Base-by-base conservation (phyloP, 495 filamentous ascomycete genomes). In the Xylaria flabelliformis region DNA sequence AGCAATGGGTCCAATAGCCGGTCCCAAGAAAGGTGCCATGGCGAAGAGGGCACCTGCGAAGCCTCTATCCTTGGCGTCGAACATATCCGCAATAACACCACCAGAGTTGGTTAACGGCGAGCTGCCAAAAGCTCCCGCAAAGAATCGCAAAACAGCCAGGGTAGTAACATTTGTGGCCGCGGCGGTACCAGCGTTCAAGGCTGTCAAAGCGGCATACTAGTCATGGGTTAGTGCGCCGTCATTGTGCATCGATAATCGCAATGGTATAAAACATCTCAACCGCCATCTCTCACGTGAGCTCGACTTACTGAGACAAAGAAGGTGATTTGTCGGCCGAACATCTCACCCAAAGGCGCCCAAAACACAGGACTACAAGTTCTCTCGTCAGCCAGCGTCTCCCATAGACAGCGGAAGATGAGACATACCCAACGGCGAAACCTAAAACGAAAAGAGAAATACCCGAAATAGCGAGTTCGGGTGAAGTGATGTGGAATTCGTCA, bases 11-110 rank as follows among this genome's bases (percentile, higher is more conserved):
- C 83, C 90, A 19, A 93, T 80, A 12, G 87, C 84, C 21, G 91
- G 91, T 15, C 91, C 91, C 29, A 92, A 76, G 80, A 93, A 92
- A 13, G 91, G 90, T 4, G 90, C 90, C 71, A 86, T 85, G 56
- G 89, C 87, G 75, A 92, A 94, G 66, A 93, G 64, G 69, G 85
- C 86, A 74, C 87, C 85, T 0, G 91, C 92, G 17, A 91, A 72
- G 59, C 92, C 92, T 74, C 92, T 83, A 74, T 93, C 81, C 69
- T 80, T 82, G 4, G 88, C 88, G 12, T 82, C 74, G 74, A 93
- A 94, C 86, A 93, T 91, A 74, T 94, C 91, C 41, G 91, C 90
- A 74, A 94, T 92, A 44, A 93, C 88, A 76, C 91, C 91, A 70
- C 91, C 91, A 21, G 90, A 85, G 77, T 93, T 94, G 34, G 91